Conservation (phyloP, 768 basidiomycete genomes). For the Russula olivacea region DNA sequence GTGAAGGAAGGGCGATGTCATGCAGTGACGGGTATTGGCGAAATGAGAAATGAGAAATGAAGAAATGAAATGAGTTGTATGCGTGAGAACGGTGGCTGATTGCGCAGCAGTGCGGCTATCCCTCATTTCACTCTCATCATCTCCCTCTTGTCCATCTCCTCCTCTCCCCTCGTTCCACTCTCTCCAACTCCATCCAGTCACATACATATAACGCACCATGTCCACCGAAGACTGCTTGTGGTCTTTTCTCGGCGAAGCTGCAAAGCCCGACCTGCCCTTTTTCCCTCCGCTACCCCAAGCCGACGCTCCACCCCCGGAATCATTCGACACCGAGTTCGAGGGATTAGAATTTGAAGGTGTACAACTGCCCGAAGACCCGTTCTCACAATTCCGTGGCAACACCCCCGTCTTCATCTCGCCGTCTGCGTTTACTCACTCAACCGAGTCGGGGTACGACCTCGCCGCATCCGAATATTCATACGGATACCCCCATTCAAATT, state of each 20-base stretch:
- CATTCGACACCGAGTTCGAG: slow-evolving; percentile 77
- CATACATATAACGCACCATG: slow-evolving; percentile 15
- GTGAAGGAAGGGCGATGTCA: not conserved
- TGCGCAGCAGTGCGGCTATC: slow-evolving; percentile 20
- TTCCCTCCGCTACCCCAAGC: slow-evolving; percentile 43
- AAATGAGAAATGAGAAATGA: not conserved
- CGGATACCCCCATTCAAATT: slow-evolving; percentile 48
- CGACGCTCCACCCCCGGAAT: slow-evolving; percentile 72
- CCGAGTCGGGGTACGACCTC: slow-evolving; percentile 67
- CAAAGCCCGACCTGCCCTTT: slow-evolving; percentile 16
- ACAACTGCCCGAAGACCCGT: slow-evolving; percentile 53
- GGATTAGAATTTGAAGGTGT: slow-evolving; percentile 55
- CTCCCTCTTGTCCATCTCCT: slow-evolving; percentile 1
- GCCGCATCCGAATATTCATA: slow-evolving; percentile 46
- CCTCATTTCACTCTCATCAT: slow-evolving; percentile 5
- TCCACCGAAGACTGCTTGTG: not conserved
- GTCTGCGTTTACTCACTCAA: slow-evolving; percentile 73
- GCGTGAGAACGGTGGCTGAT: not conserved
- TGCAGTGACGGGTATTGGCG: not conserved
- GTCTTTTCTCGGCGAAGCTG: slow-evolving; percentile 5
- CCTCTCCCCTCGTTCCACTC: slow-evolving; percentile 1
- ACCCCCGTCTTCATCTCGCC: slow-evolving; percentile 63
- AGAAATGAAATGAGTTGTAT: not conserved
- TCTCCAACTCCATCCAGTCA: not conserved
- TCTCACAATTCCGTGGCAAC: slow-evolving; percentile 56